Evolutionary conservation across 257 asterid species (phyloP), one percentile per base, ranked within the genome.

Genomic region (Galeopsis tetrahit): DNA sequence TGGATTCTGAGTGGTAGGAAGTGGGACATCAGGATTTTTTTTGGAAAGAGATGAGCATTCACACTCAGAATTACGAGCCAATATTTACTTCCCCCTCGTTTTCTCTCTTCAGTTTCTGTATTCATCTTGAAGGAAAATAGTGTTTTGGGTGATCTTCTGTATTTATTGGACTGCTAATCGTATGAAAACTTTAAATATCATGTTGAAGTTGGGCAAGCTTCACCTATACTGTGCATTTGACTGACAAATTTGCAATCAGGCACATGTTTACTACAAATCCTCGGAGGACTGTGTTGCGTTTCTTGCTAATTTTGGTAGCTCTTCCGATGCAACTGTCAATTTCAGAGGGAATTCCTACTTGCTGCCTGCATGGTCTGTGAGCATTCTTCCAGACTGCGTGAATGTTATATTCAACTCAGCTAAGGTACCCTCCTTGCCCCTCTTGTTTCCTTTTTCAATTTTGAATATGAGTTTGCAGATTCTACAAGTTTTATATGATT

Each of bases 281-380:
- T 78, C 88, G 58, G 64, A 85, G 31, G 80, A 88, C 60, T 90
- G 97, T 76, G 96, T 90, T 5, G 97, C 93, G 33, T 86, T 90
- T 83, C 97, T 90, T 65, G 93, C 97, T 14, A 90, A 90, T 72
- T 86, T 79, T 55, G 96, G 75, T 44, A 84, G 72, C 88, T 81
- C 82, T 64, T 77, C 78, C 2, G 88, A 85, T 78, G 91, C 89
- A 73, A 84, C 72, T 56, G 91, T 88, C 71, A 70, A 68, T 65
- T 88, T 90, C 80, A 86, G 82, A 40, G 95, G 97, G 34, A 80
- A 77, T 40, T 84, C 86, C 21, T 90, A 88, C 74, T 82, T 82
- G 9, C 89, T 90, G 76, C 93, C 93, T 77, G 95, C 96, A 58
- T 90, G 96, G 96, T 90, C 96, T 74, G 96, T 90, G 58, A 88